Conservation (phyloP, 1,139 yeast genomes). For the Kurtzmaniella quercitrusa region DNA sequence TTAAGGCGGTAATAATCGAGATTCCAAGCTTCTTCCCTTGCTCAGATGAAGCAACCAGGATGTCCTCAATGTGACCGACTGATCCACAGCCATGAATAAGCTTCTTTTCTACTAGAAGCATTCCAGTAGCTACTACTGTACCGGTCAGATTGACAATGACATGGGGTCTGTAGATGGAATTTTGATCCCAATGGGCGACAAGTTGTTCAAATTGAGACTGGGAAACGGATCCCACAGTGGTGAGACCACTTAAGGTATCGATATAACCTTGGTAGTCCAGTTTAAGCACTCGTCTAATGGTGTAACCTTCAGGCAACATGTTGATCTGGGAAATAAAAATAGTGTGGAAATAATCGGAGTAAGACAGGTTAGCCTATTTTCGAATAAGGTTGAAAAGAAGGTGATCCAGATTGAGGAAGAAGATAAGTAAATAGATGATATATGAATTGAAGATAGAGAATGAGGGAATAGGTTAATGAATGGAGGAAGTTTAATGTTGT, state of each 20-base stretch:
- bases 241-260: conserved; percentile 49
- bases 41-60: conserved; percentile 69
- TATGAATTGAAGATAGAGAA: too few relatives aligned
- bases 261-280: conserved; percentile 50
- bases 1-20: conserved; percentile 58
- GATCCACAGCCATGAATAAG: conserved; percentile 73
- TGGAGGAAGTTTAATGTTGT: too few relatives aligned
- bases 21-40: conserved; percentile 84
- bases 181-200: conserved; percentile 45
- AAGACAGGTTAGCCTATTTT: too few relatives aligned
- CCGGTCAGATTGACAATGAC: conserved; percentile 53
- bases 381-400: too few relatives aligned
- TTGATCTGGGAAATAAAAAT: neutral
- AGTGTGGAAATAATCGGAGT: neutral
- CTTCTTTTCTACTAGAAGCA: conserved; percentile 54
- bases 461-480: too few relatives aligned
- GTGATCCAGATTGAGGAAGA: too few relatives aligned
- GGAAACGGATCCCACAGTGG: conserved; percentile 61
- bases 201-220: conserved; percentile 37
- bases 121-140: conserved; percentile 46
- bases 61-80: conserved; percentile 95
- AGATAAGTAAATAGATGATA: too few relatives aligned
- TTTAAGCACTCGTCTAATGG: conserved; percentile 42
- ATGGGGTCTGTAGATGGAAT: conserved; percentile 50
- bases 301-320: conserved; percentile 47